A percentile compares a stretch with the other conserved stretches of the same genome.
Evolutionary conservation across 495 filamentous ascomycete genomes (phyloP).

Genomic region (Aspergillus kassunensis): DNA sequence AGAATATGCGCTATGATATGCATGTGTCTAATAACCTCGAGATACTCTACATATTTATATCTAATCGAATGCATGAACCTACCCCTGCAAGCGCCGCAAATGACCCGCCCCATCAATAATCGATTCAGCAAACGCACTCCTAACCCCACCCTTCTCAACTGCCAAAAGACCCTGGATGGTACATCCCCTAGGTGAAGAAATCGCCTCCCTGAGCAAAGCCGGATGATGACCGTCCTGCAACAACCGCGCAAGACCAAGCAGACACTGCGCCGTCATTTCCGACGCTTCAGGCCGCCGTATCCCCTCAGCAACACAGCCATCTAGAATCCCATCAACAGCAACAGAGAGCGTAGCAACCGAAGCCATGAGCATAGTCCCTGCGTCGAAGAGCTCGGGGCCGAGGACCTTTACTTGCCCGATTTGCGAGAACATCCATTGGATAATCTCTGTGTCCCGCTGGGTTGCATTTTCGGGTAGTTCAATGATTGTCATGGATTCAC

Average conservation of each 20-base stretch:
- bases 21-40: no score
- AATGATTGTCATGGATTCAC: conserved; percentile 35
- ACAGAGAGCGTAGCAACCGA: conserved; percentile 39
- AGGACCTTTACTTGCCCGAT: conserved; percentile 36
- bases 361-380: conserved; percentile 35
- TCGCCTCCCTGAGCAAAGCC: conserved; percentile 35
- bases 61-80: not conserved
- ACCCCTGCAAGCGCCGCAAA: not conserved
- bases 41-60: no score
- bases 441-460: conserved; percentile 4
- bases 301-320: conserved; percentile 43
- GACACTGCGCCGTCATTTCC: conserved; percentile 36
- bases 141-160: conserved; percentile 39
- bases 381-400: conserved; percentile 32
- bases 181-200: conserved; percentile 40
- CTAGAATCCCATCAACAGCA: conserved; percentile 42
- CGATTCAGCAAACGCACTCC: conserved; percentile 21
- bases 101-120: not conserved
- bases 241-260: conserved; percentile 38
- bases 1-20: no score
- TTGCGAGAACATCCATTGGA: conserved; percentile 32
- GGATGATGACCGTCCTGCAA: conserved; percentile 36
- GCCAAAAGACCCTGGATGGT: conserved; percentile 45
- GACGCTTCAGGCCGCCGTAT: conserved; percentile 37
- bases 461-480: conserved; percentile 12